Conservation (phyloP, 129 eudicot species). For the Flaveria robusta region DNA sequence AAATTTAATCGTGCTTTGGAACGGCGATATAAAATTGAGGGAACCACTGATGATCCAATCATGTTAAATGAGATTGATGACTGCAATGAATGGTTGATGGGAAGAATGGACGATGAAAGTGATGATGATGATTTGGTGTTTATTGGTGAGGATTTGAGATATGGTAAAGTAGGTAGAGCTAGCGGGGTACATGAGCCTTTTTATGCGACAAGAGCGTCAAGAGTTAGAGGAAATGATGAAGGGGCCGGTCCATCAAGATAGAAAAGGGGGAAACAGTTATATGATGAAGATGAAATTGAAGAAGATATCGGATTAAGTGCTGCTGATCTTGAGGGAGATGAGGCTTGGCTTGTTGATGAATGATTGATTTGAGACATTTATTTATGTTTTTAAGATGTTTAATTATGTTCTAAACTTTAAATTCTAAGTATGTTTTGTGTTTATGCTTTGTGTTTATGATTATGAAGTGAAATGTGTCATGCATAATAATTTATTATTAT, state of each 20-base stretch:
- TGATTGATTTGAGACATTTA: background rate
- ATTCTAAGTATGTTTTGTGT: too few species aligned
- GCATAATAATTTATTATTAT: too few species aligned
- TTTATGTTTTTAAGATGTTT: background rate
- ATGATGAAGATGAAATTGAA: constrained; percentile 7
- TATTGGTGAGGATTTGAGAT: background rate
- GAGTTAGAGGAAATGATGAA: background rate
- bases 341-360: background rate
- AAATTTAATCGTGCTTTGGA: background rate
- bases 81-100: background rate
- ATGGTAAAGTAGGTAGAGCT: background rate
- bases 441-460: too few species aligned
- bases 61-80: background rate
- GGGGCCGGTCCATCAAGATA: background rate
- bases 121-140: background rate
- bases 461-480: too few species aligned
- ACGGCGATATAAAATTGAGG: background rate
- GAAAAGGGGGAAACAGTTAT: background rate
- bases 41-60: background rate
- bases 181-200: background rate
- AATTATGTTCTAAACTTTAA: too few species aligned
- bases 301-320: background rate
- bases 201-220: background rate
- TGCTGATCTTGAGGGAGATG: background rate
- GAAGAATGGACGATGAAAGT: background rate